Conservation (phyloP, 225 moss, liverwort and hornwort species). For the Marchantia paleacea region DNA sequence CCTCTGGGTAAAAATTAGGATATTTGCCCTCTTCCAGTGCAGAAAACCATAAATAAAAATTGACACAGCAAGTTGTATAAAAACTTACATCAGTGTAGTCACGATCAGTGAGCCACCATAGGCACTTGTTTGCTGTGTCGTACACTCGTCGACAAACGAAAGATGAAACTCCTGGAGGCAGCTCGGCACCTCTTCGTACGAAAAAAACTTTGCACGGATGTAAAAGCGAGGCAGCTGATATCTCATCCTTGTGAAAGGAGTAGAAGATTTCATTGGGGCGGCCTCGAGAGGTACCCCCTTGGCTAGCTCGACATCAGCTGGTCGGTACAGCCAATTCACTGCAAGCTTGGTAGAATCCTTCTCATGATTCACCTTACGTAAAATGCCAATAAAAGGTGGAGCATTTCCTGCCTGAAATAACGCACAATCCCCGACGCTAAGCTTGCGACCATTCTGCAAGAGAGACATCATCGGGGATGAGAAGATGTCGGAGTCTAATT, state of each 20-base stretch:
- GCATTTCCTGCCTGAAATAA: conserved; percentile 82
- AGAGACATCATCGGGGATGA: neutral
- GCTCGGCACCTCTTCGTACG: conserved; percentile 73
- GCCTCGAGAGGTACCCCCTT: conserved; percentile 83
- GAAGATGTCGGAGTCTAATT: neutral
- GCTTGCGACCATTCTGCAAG: conserved; percentile 83
- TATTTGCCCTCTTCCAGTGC: too few species aligned
- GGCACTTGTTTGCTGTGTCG: conserved; percentile 72
- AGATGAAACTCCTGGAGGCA: conserved; percentile 63
- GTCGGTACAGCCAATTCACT: conserved; percentile 97
- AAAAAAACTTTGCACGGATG: conserved; percentile 98
- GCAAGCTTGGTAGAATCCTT: conserved; percentile 59
- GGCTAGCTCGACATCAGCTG: conserved; percentile 64
- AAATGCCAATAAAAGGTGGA: conserved; percentile 76
- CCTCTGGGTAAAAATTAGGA: too few species aligned
- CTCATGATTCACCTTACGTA: conserved; percentile 71
- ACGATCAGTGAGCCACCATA: conserved; percentile 99
- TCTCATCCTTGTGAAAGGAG: conserved; percentile 97
- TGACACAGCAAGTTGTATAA: too few species aligned
- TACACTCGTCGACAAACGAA: conserved; percentile 93
- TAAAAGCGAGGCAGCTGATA: conserved; percentile 79
- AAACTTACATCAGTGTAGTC: conserved; percentile 95
- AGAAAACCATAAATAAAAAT: too few species aligned
- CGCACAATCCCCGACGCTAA: conserved; percentile 92
- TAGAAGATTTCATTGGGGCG: conserved; percentile 97